These are phyloP conservation scores for Hymenoscyphus albidus DNA, from an alignment of 2,329 filamentous ascomycete genomes.

Conservation along the genomic window DNA sequence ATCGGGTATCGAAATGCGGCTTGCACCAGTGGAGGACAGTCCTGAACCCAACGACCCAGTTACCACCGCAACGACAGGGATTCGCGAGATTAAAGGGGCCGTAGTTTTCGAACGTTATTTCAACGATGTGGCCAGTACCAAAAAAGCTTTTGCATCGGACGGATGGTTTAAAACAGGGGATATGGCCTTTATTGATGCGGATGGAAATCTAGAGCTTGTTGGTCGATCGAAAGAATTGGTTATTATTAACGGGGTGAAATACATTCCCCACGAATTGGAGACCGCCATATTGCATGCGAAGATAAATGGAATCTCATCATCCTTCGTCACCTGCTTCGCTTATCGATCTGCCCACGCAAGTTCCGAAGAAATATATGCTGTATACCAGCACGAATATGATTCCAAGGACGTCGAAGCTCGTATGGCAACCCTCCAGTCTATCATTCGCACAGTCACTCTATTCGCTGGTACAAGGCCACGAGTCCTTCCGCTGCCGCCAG, in stretches of 20 bases:
- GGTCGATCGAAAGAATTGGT: slow-evolving; percentile 43
- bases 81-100: slow-evolving; percentile 39
- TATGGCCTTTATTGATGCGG: slow-evolving; percentile 34
- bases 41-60: background rate
- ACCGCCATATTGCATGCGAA: too few species aligned
- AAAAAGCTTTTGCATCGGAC: slow-evolving; percentile 50
- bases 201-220: slow-evolving; percentile 36
- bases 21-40: slow-evolving; percentile 22
- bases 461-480: too few species aligned
- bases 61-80: slow-evolving; percentile 27
- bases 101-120: slow-evolving; percentile 53
- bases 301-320: too few species aligned
- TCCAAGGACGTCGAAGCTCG: too few species aligned
- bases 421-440: too few species aligned
- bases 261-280: slow-evolving; percentile 31
- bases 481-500: too few species aligned
- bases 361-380: too few species aligned
- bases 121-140: slow-evolving; percentile 47
- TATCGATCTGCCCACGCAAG: too few species aligned
- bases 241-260: slow-evolving; percentile 46
- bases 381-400: too few species aligned
- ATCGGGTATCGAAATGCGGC: slow-evolving; percentile 39
- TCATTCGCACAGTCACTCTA: too few species aligned
- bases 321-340: too few species aligned
- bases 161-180: slow-evolving; percentile 45